Conservation (phyloP, 2,329 filamentous ascomycete species). For the Septoria petroselini region DNA sequence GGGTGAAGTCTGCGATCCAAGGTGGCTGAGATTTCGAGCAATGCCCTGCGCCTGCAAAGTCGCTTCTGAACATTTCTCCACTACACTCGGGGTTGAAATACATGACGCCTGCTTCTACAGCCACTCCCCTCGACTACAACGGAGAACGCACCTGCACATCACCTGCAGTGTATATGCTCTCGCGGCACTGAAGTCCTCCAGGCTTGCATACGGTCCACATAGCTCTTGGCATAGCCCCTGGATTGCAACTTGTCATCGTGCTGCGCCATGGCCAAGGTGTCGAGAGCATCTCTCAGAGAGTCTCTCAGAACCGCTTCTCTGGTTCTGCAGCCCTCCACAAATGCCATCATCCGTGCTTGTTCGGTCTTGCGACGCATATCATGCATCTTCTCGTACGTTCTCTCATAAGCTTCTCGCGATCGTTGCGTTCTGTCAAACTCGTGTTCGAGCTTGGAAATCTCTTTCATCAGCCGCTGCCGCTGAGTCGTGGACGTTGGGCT, state of each 20-base stretch:
- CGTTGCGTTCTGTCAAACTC: constrained; percentile 2
- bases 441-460: constrained; percentile 5
- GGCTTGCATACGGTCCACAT: constrained; percentile 5
- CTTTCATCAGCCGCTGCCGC: background rate
- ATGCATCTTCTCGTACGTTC: background rate
- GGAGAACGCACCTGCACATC: background rate
- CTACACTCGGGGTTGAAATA: no score
- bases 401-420: constrained; percentile 1
- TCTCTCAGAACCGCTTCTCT: constrained; percentile 1
- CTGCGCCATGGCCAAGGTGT: background rate
- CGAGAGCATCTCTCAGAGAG: background rate
- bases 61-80: no score
- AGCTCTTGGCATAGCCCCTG: constrained; percentile 1
- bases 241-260: background rate
- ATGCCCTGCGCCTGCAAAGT: no score
- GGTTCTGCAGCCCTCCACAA: constrained; percentile 5
- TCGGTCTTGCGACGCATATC: background rate
- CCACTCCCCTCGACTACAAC: no score
- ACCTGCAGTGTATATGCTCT: no score
- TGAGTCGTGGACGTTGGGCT: background rate
- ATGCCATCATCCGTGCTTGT: constrained; percentile 8
- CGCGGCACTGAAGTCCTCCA: background rate
- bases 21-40: no score
- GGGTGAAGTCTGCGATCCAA: no score
- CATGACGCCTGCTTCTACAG: no score